These are phyloP conservation scores for Hypseocharis bilobata DNA, from an alignment of 441 rosid species.

Conservation along the genomic window DNA sequence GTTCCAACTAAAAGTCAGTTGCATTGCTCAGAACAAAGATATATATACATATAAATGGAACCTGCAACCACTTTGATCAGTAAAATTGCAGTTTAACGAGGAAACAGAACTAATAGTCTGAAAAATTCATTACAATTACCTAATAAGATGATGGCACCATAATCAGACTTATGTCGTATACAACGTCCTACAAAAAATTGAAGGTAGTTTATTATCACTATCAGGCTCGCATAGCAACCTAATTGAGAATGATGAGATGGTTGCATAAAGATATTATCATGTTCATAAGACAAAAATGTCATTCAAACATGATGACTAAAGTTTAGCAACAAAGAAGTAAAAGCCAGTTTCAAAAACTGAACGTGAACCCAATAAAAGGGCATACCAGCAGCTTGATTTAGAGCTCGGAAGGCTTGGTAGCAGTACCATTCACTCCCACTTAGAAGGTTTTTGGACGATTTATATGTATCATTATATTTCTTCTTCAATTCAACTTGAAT, in stretches of 20 bases:
- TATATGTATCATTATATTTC: constrained; percentile 66
- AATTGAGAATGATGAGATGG: constrained; percentile 6
- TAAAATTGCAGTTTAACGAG: neutral
- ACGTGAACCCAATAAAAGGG: constrained; percentile 15
- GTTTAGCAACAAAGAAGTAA: constrained; percentile 6
- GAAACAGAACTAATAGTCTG: neutral
- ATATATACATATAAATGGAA: no score
- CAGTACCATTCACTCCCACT: constrained; percentile 98
- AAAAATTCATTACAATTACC: constrained; percentile 38
- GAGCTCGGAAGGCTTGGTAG: constrained; percentile 89
- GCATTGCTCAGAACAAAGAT: no score
- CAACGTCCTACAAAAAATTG: constrained; percentile 64
- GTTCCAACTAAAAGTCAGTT: neutral
- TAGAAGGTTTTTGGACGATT: constrained; percentile 70
- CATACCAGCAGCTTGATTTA: constrained; percentile 93
- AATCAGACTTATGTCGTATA: constrained; percentile 77
- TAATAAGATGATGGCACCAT: constrained; percentile 83
- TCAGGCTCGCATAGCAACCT: neutral
- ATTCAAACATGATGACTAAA: neutral
- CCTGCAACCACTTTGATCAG: neutral
- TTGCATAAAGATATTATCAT: constrained; percentile 1
- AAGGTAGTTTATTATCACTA: neutral
- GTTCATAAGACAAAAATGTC: neutral
- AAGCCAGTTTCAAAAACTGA: constrained; percentile 4
- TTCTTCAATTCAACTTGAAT: constrained; percentile 74